Base-by-base conservation (phyloP, 106 monocot genomes). In the Chionographis japonica region DNA sequence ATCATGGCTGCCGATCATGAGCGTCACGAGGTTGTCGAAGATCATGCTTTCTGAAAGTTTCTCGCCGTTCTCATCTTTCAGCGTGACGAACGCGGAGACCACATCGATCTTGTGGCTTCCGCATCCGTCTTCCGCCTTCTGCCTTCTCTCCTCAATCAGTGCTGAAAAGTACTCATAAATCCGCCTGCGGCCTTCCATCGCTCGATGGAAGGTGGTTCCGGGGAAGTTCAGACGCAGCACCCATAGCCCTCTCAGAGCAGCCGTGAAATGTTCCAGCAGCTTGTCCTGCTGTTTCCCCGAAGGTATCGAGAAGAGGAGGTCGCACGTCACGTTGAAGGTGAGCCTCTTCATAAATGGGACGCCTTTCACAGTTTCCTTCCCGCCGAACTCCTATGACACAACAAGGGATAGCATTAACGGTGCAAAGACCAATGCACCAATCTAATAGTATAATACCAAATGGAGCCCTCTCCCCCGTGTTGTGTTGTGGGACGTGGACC, bases 1-100 rank as follows among this genome's bases (percentile, higher is more conserved):
- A 20, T 64, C 64, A 16, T 64, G 42, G 41, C 64, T 18, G 17
- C 17, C 64, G 46, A 64, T 64, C 46, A 64, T 8, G 4, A 64
- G 4, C 5, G 17, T 6, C 20, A 64, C 10, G 15, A 18, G 9
- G 17, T 64, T 64, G 17, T 64, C 64, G 8, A 49, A 6, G 42
- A 64, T 42, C 49, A 16, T 16, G 3, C 46, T n/a, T 1, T 64
- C 43, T 2, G 16, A 10, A 2, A 64, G 16, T 9, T 16, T 19
- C 64, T 50, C 16, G 0, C 18, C 46, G 3, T 62, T 42, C 12
- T 42, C 62, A 62, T 13, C 14, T 40, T 40, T 40, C 40, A 62
- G 40, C 15, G 12, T 62, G 40, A 42, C 3, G 4, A 62, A 62
- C 2, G 37, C 12, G 9, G 62, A 40, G 3, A 62, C 20, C 5